Evolutionary conservation across 1,139 yeast species (phyloP).

Genomic region (Hansenula sp.): DNA sequence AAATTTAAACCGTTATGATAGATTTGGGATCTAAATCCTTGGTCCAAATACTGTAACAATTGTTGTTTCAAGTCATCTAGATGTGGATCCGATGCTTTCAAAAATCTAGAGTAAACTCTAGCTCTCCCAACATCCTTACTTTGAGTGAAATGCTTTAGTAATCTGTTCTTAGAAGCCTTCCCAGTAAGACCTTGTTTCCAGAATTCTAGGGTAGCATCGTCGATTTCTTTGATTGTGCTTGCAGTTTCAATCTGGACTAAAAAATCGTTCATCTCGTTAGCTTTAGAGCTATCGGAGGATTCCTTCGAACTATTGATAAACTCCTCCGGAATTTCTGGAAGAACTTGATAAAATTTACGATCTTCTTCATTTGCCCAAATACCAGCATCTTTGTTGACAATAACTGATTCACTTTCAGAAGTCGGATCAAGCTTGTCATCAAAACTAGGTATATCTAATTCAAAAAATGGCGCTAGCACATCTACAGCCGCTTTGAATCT

Average conservation of each 20-base stretch:
- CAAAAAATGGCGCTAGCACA: conserved; percentile 40
- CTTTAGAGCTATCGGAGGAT: conserved; percentile 22
- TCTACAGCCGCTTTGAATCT: conserved; percentile 43
- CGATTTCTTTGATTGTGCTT: conserved; percentile 47
- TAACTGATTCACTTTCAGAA: conserved; percentile 10
- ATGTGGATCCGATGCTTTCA: conserved; percentile 51
- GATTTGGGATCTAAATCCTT: conserved; percentile 57
- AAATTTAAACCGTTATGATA: conserved; percentile 50
- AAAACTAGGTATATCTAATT: conserved; percentile 27
- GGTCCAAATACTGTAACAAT: conserved; percentile 52
- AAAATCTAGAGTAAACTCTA: conserved; percentile 56
- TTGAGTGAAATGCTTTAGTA: conserved; percentile 50
- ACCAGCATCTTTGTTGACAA: conserved; percentile 31
- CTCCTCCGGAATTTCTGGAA: conserved; percentile 32
- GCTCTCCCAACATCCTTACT: conserved; percentile 42
- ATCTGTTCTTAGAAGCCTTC: conserved; percentile 67
- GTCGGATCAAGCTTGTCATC: conserved; percentile 19
- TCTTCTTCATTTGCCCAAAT: conserved; percentile 71
- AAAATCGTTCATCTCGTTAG: conserved; percentile 44
- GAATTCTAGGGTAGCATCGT: conserved; percentile 53
- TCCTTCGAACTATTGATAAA: conserved; percentile 12
- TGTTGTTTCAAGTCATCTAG: conserved; percentile 54
- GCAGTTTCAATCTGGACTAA: conserved; percentile 42
- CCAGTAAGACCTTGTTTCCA: conserved; percentile 53
- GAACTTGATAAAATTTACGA: conserved; percentile 53